Evolutionary conservation across 306 rosid genomes (phyloP), one percentile per base, ranked within the genome.

Genomic region (Glycyrrhiza uralensis): DNA sequence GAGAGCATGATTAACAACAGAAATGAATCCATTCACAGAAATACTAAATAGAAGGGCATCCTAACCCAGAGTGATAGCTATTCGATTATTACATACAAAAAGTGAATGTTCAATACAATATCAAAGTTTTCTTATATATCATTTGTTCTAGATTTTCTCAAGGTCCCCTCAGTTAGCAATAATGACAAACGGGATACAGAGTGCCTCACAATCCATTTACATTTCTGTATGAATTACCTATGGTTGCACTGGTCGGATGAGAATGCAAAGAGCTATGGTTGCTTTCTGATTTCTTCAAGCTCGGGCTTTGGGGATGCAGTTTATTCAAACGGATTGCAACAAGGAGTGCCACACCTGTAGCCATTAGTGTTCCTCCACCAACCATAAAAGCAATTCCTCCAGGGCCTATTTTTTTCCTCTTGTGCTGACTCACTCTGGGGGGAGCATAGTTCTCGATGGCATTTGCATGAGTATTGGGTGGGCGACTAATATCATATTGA

Each of bases 381-480:
- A 88, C 82, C 66, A 82, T 44, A 61, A 94, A 83, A 51, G 87
- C 92, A 73, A 94, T 80, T 76, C 83, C 95, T 76, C 96, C 96
- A 10, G 86, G 84, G 58, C 90, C 84, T 72, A 86, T 63, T 30
- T 24, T 79, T 76, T 72, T 89, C 85, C 82, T 89, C 85, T 86
- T 85, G 75, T 74, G 80, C 45, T 74, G 71, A 29, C 65, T 55
- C 64, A 55, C 61, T 44, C 71, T 82, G 23, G 28, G 28, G 33
- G 88, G 66, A 57, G 80, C 86, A 61, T 83, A 69, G 82, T 86
- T 91, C 85, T 82, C 83, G 19, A 86, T 80, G 68, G 96, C 86
- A 74, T 83, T 95, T 68, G 97, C 83, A 77, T 89, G 85, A 51
- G 88, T 71, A 60, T 87, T 79, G 59, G 96, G 97, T 24, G 90